phyloP scores from a whole-genome alignment of 495 filamentous ascomycete genomes.

The Annulohypoxylon bovei region DNA sequence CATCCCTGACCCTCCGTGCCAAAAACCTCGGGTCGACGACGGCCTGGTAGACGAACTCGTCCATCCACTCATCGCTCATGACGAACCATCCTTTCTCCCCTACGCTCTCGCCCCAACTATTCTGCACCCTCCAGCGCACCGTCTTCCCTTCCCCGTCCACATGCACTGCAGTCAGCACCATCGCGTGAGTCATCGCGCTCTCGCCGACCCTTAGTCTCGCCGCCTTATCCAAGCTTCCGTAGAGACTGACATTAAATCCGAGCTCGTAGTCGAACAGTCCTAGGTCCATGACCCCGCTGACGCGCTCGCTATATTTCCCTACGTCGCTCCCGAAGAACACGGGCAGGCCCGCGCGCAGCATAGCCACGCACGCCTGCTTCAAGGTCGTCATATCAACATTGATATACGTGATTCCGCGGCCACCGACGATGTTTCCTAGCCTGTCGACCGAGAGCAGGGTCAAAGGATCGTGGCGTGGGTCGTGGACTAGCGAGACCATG shows the following conservation, averaged over 20 bases:
- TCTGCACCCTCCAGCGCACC: constrained; percentile 85
- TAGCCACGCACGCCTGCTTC: constrained; percentile 76
- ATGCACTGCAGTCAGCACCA: constrained; percentile 89
- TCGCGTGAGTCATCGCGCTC: constrained; percentile 86
- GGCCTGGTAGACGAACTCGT: constrained; percentile 86
- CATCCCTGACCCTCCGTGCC: constrained; percentile 69
- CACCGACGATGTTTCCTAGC: constrained; percentile 81
- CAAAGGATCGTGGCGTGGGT: constrained; percentile 78
- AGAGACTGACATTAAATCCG: constrained; percentile 76
- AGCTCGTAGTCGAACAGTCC: constrained; percentile 77
- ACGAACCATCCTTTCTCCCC: constrained; percentile 85
- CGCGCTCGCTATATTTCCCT: constrained; percentile 75
- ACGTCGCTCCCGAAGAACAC: constrained; percentile 92
- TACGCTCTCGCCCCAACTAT: constrained; percentile 74
- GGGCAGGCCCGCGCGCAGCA: constrained; percentile 78
- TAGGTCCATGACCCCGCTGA: constrained; percentile 79
- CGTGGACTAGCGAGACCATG: constrained; percentile 83
- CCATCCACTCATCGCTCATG: constrained; percentile 89
- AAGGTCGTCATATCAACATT: constrained; percentile 80
- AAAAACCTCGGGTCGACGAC: constrained; percentile 83
- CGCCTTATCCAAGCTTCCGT: constrained; percentile 72
- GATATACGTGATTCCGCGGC: constrained; percentile 76
- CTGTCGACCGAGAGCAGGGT: constrained; percentile 76
- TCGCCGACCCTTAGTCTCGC: constrained; percentile 75
- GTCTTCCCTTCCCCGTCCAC: constrained; percentile 67